phyloP scores from a whole-genome alignment of 768 basidiomycete genomes.

The Auriscalpium vulgare region DNA sequence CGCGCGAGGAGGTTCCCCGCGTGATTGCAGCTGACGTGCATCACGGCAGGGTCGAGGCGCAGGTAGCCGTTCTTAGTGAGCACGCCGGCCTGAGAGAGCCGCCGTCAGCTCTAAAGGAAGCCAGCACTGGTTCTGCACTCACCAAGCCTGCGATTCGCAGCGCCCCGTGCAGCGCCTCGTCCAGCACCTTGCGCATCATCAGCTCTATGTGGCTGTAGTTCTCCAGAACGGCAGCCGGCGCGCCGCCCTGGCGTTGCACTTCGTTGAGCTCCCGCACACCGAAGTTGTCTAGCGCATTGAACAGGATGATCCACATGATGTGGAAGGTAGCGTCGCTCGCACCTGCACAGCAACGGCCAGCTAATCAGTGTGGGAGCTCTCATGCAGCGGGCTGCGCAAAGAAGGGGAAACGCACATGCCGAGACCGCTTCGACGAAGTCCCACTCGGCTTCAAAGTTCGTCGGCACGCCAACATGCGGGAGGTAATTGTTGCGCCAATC shows the following conservation, averaged over 20 bases:
- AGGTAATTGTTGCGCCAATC: constrained; percentile 76
- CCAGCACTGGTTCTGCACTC: constrained; percentile 20
- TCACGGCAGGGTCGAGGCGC: constrained; percentile 81
- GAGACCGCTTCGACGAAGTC: constrained; percentile 79
- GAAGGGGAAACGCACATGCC: constrained; percentile 35
- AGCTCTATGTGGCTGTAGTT: constrained; percentile 49
- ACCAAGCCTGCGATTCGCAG: constrained; percentile 85
- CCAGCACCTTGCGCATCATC: constrained; percentile 60
- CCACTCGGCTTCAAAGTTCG: constrained; percentile 79
- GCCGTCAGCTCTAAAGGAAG: constrained; percentile 1
- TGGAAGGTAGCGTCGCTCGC: constrained; percentile 88
- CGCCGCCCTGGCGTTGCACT: constrained; percentile 28
- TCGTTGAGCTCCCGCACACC: constrained; percentile 71
- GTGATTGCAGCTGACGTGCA: constrained; percentile 81
- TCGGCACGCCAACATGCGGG: constrained; percentile 76
- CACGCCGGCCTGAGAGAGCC: constrained; percentile 54
- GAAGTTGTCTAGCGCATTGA: constrained; percentile 77
- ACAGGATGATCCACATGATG: constrained; percentile 83
- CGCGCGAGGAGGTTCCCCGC: constrained; percentile 78
- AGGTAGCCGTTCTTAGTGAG: constrained; percentile 84
- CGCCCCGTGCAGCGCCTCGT: constrained; percentile 81
- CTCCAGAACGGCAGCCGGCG: constrained; percentile 24
- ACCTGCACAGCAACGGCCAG: constrained; percentile 31
- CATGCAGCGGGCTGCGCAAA: neutral
- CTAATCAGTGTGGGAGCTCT: neutral